Conservation (phyloP, 2,329 filamentous ascomycete species). For the Aspergillus awamori region DNA sequence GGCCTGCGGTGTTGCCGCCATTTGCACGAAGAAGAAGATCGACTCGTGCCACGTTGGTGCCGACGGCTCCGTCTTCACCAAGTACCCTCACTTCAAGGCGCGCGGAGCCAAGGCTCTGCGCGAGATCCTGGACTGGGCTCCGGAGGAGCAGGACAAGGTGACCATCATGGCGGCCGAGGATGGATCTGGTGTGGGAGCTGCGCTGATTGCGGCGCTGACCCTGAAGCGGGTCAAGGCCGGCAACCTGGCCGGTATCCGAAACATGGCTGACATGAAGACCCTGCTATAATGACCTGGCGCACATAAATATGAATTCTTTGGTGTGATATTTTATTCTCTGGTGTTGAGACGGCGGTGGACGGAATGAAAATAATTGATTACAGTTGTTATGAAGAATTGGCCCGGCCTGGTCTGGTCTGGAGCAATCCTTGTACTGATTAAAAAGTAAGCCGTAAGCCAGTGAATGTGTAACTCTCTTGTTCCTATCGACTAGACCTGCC, state of each 20-base stretch:
- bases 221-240: conserved; percentile 64
- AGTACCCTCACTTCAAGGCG: conserved; percentile 97
- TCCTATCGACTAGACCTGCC: neutral
- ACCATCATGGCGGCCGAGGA: conserved; percentile 90
- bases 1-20: conserved; percentile 91
- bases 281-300: conserved; percentile 26
- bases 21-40: conserved; percentile 94
- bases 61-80: conserved; percentile 97
- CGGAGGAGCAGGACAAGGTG: conserved; percentile 81
- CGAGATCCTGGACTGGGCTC: conserved; percentile 94
- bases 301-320: neutral
- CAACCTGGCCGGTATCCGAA: conserved; percentile 60
- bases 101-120: conserved; percentile 85
- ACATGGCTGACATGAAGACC: conserved; percentile 46
- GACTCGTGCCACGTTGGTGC: conserved; percentile 89
- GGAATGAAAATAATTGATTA: neutral
- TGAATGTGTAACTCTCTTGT: neutral
- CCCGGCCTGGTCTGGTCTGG: too few species aligned
- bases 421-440: too few species aligned
- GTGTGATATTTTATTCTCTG: neutral
- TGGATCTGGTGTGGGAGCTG: conserved; percentile 94
- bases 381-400: neutral
- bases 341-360: neutral
- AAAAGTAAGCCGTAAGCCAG: neutral
- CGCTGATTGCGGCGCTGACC: conserved; percentile 79